Evolutionary conservation across 1,284 basidiomycete genomes (phyloP).

Genomic region (Anthracocystis panici-leucophaei): DNA sequence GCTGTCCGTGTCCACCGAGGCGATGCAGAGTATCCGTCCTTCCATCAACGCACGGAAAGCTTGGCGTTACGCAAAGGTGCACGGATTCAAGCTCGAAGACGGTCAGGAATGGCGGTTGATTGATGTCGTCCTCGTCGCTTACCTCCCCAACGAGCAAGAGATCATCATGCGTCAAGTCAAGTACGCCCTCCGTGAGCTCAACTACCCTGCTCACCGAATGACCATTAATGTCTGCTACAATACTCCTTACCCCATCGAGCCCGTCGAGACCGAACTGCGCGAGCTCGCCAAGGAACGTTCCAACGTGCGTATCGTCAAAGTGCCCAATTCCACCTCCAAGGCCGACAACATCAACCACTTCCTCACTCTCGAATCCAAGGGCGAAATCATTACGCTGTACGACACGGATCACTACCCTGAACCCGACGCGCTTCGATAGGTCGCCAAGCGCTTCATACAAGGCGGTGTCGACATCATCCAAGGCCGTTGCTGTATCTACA

Average conservation of each 20-base stretch:
- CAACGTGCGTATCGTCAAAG: constrained; percentile 56
- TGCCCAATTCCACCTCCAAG: constrained; percentile 60
- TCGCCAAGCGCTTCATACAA: constrained; percentile 56
- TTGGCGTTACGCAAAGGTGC: constrained; percentile 46
- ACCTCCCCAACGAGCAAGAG: constrained; percentile 62
- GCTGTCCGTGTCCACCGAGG: constrained; percentile 57
- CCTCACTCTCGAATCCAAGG: constrained; percentile 52
- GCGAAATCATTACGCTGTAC: constrained; percentile 60
- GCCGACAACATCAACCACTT: constrained; percentile 65
- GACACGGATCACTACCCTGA: constrained; percentile 63
- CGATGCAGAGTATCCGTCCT: constrained; percentile 58
- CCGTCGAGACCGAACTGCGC: constrained; percentile 50
- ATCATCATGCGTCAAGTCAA: constrained; percentile 62
- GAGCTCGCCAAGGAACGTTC: constrained; percentile 43
- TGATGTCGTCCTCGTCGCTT: constrained; percentile 61
- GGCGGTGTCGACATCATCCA: constrained; percentile 65
- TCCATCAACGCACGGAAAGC: constrained; percentile 55
- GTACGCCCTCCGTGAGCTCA: constrained; percentile 56
- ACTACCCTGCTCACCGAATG: constrained; percentile 55
- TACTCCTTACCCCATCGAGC: constrained; percentile 58
- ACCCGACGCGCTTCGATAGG: constrained; percentile 58
- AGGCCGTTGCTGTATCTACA: constrained; percentile 64
- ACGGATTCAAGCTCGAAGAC: constrained; percentile 52
- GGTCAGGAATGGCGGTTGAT: constrained; percentile 58
- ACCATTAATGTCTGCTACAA: constrained; percentile 64